These are phyloP conservation scores for Barnettozyma vustinii DNA, from an alignment of 805 yeast species.

Conservation along the genomic window DNA sequence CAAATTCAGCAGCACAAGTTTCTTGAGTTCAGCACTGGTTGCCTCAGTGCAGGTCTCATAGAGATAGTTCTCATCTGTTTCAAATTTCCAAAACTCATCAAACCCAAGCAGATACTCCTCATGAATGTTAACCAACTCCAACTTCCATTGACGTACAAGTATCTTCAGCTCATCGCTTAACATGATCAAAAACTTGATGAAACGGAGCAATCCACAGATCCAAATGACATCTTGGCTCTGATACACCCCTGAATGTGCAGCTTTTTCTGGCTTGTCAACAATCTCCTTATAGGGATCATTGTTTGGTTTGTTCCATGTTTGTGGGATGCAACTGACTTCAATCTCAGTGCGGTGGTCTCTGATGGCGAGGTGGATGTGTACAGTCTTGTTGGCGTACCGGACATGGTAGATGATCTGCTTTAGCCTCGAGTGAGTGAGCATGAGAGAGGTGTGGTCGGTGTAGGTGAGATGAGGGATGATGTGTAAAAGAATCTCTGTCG, in stretches of 20 bases:
- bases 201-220: not conserved
- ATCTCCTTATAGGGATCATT: not conserved
- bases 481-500: not conserved
- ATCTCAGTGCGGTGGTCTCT: not conserved
- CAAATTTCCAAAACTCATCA: slow-evolving; percentile 1
- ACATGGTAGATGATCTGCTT: not conserved
- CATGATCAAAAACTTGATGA: slow-evolving; percentile 1
- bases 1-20: not conserved
- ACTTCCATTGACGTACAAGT: not conserved
- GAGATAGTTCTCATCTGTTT: not conserved
- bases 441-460: not conserved
- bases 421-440: not conserved
- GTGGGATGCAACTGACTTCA: not conserved
- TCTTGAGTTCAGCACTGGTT: not conserved
- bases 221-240: not conserved
- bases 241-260: not conserved
- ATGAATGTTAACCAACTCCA: not conserved
- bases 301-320: not conserved
- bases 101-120: not conserved
- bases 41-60: not conserved
- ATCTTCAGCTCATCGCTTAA: slow-evolving; percentile 3
- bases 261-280: not conserved
- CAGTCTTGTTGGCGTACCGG: not conserved
- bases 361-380: not conserved
- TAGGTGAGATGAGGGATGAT: not conserved